phyloP scores from a whole-genome alignment of 2,329 filamentous ascomycete genomes.

The Furcasterigmium furcatum region DNA sequence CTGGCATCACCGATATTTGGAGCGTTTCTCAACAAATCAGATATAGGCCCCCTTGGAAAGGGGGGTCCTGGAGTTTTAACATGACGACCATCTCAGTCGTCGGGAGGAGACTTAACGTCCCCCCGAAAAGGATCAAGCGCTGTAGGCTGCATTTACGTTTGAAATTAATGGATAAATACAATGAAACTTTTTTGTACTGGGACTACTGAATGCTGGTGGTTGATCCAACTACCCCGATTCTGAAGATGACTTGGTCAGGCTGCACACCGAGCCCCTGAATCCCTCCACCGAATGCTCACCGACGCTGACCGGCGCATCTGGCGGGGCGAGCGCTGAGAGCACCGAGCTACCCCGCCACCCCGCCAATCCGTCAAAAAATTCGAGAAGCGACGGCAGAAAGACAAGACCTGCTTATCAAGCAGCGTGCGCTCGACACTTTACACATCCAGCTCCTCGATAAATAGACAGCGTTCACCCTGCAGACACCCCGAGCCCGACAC shows the following conservation, averaged over 20 bases:
- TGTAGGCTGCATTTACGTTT: not conserved
- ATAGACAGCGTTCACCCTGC: too few relatives aligned
- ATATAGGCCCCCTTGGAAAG: not conserved
- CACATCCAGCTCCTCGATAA: not conserved
- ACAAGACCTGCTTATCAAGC: conserved; percentile 5
- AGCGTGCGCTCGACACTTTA: too few relatives aligned
- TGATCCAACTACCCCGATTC: too few relatives aligned
- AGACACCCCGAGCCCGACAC: too few relatives aligned
- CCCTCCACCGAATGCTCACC: not conserved
- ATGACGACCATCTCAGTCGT: not conserved
- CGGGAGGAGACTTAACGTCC: not conserved
- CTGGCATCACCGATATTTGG: not conserved
- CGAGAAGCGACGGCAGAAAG: not conserved
- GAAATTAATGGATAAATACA: not conserved
- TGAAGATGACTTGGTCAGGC: too few relatives aligned
- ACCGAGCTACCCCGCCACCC: conserved; percentile 4
- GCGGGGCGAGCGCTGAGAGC: too few relatives aligned
- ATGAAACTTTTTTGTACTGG: too few relatives aligned
- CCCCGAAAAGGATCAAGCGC: not conserved
- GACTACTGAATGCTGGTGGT: too few relatives aligned
- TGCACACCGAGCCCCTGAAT: not conserved
- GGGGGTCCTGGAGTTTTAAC: not conserved
- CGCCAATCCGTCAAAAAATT: conserved; percentile 3
- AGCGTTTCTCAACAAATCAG: not conserved
- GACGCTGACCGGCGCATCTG: too few relatives aligned